Base-by-base conservation (phyloP, 2,329 filamentous ascomycete genomes). In the Clonostachys sp. region DNA sequence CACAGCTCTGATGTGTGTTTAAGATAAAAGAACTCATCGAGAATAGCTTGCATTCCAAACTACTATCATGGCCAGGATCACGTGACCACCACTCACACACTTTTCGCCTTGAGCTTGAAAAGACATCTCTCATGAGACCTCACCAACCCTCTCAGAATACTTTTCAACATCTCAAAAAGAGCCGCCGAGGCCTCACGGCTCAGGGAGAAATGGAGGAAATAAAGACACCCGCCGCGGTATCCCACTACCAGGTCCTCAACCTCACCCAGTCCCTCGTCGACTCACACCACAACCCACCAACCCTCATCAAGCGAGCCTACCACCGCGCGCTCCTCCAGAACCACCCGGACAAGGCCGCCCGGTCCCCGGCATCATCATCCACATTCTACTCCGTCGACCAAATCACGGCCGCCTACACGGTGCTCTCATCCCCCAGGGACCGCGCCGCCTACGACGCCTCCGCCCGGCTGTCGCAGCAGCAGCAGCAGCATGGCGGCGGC, bases 311-410 rank as follows among this genome's bases (percentile, higher is more conserved):
- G 59, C 74, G 74, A 50, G 82, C 83, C 50, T 87, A 87, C 64
- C 81, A 75, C 61, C 75, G 78, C 46, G 81, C 83, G 18, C 74
- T 87, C 34, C 75, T 87, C 14, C 75, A 72, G 53, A 75, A 86
- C 67, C 84, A 87, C 63, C 84, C 84, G 3, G 82, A 86, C 67
- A 84, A 85, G 20, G 13, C 16, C 57, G 56, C 61, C 50, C 38
- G 40, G 44, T 45, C 50, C 42, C 44, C 47, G 44, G 41, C 54
- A 42, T 20, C 48, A 33, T 9, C 44, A 45, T 12, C 18, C 16
- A 43, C 45, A 6, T 13, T 41, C 9, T 43, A 50, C 44, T 24
- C 41, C 46, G 18, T 39, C 50, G 44, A 48, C 45, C 44, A 86
- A 57, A 86, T 87, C 59, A 75, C 78, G 44, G 61, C 71, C 38